Base-by-base conservation (phyloP, 208 protist genomes). In the Trypanosoma congolense region DNA sequence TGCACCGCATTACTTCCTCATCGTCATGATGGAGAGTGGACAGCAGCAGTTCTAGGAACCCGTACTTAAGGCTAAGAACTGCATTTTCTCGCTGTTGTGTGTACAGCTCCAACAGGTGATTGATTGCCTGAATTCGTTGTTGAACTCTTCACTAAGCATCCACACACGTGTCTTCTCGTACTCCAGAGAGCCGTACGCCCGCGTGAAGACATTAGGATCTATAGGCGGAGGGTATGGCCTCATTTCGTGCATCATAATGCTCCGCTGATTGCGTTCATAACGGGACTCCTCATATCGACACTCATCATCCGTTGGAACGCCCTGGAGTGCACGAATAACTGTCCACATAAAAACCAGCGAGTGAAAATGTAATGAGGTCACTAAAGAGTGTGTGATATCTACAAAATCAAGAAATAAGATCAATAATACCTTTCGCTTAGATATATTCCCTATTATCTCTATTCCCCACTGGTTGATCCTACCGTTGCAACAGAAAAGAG, bases 151-250 rank as follows among this genome's bases (percentile, higher is more conserved):
- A 36, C 78, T 69, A 21, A 82, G 61, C 41, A 93, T 66, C 79
- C 80, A 89, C 2, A 73, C 73, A 9, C 70, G 65, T n/a, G 84
- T 61, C 61, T 93, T 93, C 36, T 82, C 59, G 51, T 79, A 90
- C 18, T 77, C 48, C 14, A 87, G 58, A 26, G 77, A 62, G 3
- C 75, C 82, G 51, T 83, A 93, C 3, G 86, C 65, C 14, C 68
- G 70, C 9, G 82, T 89, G 33, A 83, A 83, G 14, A 77, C 46
- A 18, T 77, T 73, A 1, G 86, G 80, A 60, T 84, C 71, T 3
- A 78, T 73, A 31, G 58, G 56, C n/a, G 75, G 80, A 0, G 79
- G 70, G 42, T 83, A 49, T 3, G 82, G 70, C 29, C 77, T 74
- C 46, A 77, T 75, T 59, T 87, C 82, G 59, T 93, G 86, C 35